Evolutionary conservation across 768 basidiomycete species (phyloP).

Genomic region (Lactifluus subvellereus): DNA sequence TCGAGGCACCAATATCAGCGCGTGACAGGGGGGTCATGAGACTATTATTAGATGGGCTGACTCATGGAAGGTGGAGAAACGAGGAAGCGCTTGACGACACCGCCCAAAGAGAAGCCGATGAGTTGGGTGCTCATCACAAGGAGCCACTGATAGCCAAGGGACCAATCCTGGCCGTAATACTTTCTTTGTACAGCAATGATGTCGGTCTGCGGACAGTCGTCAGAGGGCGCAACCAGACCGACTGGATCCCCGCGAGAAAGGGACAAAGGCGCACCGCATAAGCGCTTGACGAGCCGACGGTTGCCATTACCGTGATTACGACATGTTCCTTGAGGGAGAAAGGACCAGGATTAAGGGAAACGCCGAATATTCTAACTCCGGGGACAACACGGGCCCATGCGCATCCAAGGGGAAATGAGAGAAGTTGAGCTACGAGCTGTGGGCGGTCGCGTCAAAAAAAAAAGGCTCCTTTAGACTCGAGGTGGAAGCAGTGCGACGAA

Average conservation of each 20-base stretch:
- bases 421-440: slow-evolving; percentile 62
- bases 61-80: slow-evolving; percentile 53
- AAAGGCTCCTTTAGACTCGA: neutral
- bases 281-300: slow-evolving; percentile 35
- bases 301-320: slow-evolving; percentile 42
- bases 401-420: slow-evolving; percentile 65
- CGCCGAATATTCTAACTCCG: slow-evolving; percentile 49
- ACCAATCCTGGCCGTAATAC: slow-evolving; percentile 49
- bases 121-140: slow-evolving; percentile 69
- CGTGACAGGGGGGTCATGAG: neutral
- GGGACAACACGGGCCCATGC: slow-evolving; percentile 51
- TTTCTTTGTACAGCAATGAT: slow-evolving; percentile 69
- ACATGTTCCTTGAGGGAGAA: slow-evolving; percentile 59
- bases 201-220: slow-evolving; percentile 41
- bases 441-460: neutral
- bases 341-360: slow-evolving; percentile 66
- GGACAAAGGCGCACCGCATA: slow-evolving; percentile 36
- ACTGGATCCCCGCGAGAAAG: neutral
- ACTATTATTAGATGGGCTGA: slow-evolving; percentile 17
- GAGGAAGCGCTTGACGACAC: slow-evolving; percentile 68
- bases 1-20: neutral
- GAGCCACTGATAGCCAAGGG: slow-evolving; percentile 65
- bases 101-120: slow-evolving; percentile 81
- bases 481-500: slow-evolving; percentile 14
- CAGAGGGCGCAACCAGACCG: slow-evolving; percentile 2